phyloP scores from a whole-genome alignment of 148 eudicot species.

The Cornus kousa region DNA sequence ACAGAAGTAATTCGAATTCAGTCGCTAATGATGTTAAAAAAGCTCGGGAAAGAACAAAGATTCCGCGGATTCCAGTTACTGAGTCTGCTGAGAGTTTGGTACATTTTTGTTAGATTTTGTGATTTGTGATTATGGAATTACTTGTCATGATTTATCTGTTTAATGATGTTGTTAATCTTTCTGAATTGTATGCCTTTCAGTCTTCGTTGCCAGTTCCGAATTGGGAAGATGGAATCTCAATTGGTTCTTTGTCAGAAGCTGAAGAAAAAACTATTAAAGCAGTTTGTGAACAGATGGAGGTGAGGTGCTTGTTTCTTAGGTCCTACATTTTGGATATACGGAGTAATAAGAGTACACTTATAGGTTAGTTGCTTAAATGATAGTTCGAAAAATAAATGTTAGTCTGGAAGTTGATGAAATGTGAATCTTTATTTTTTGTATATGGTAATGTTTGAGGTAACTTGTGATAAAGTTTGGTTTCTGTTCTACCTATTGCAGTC shows the following conservation, averaged over 20 bases:
- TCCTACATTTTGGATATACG: slow-evolving; percentile 2
- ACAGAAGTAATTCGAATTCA: slow-evolving; percentile 26
- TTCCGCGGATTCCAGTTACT: slow-evolving; percentile 24
- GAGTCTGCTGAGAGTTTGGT: slow-evolving; percentile 47
- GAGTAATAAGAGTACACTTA: no score
- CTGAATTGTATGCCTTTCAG: slow-evolving; percentile 19
- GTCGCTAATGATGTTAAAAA: slow-evolving; percentile 14
- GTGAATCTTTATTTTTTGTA: neutral
- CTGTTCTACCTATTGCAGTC: slow-evolving; percentile 14
- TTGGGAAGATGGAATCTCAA: slow-evolving; percentile 50
- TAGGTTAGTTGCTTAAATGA: no score
- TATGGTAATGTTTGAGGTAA: neutral
- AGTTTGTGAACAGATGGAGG: slow-evolving; percentile 60
- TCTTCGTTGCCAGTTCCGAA: slow-evolving; percentile 36
- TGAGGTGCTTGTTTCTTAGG: slow-evolving; percentile 19
- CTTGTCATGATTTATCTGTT: no score
- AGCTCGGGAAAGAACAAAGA: slow-evolving; percentile 26
- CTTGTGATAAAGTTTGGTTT: neutral
- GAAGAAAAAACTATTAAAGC: slow-evolving; percentile 74
- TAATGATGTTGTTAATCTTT: neutral
- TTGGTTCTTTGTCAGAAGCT: slow-evolving; percentile 54
- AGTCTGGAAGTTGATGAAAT: neutral
- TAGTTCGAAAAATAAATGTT: neutral
- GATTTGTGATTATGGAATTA: neutral
- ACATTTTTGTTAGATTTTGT: neutral